A percentile compares a stretch with the other conserved stretches of the same genome.
Conservation (phyloP, 2,329 filamentous ascomycete species). For the Neonectria magnoliae region DNA sequence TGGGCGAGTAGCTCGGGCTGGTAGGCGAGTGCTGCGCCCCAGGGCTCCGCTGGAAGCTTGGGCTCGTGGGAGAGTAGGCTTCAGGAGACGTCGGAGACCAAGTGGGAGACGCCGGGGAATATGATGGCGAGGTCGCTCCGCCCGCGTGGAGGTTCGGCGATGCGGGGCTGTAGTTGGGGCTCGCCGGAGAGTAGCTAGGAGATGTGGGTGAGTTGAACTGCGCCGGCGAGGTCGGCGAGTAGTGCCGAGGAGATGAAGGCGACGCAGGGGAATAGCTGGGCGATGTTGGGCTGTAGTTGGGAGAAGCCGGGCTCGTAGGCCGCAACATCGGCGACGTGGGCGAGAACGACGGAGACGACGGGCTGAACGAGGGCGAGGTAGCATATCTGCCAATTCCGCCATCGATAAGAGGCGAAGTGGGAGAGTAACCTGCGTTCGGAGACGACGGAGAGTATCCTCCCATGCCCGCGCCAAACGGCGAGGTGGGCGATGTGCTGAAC, state of each 20-base stretch:
- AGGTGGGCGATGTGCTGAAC: conserved; percentile 75
- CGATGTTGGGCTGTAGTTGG: conserved; percentile 73
- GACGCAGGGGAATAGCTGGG: conserved; percentile 73
- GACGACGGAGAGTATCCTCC: conserved; percentile 80
- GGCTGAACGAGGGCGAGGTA: conserved; percentile 70
- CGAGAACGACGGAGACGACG: conserved; percentile 71
- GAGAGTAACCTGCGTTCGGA: conserved; percentile 77
- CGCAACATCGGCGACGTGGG: conserved; percentile 69
- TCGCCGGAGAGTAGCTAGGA: conserved; percentile 76
- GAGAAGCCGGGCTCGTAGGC: conserved; percentile 64
- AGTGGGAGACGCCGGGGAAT: conserved; percentile 76
- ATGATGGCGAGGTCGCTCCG: conserved; percentile 66
- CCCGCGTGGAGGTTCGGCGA: conserved; percentile 63
- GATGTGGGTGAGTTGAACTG: conserved; percentile 80
- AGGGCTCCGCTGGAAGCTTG: conserved; percentile 65
- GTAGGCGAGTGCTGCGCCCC: conserved; percentile 69
- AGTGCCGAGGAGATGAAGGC: conserved; percentile 65
- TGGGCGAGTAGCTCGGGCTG: conserved; percentile 78
- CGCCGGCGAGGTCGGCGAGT: conserved; percentile 76
- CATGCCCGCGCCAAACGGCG: conserved; percentile 68
- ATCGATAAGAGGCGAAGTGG: conserved; percentile 75
- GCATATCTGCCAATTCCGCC: conserved; percentile 63
- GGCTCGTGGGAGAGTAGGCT: conserved; percentile 71
- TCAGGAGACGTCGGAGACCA: conserved; percentile 80
- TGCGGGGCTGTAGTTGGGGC: conserved; percentile 77